Percentiles rank a stretch among this genome's conserved stretches.
These are phyloP conservation scores for Gleditsia sinensis DNA, from an alignment of 306 rosid species.

Conservation along the genomic window DNA sequence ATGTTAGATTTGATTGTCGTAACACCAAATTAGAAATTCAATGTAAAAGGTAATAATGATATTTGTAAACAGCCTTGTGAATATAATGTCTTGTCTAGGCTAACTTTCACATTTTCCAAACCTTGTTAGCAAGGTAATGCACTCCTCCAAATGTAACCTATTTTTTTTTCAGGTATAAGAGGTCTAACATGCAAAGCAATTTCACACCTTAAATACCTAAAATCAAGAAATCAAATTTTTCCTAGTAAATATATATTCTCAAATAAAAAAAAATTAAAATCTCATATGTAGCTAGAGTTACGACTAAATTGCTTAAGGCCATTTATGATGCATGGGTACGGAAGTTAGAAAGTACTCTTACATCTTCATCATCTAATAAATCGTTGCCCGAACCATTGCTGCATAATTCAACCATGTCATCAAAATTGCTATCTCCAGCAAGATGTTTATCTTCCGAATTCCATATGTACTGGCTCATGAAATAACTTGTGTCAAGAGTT, in stretches of 20 bases:
- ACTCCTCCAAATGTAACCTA: slow-evolving; percentile 11
- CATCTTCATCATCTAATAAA: slow-evolving; percentile 78
- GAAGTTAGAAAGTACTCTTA: slow-evolving; percentile 35
- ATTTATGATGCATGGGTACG: slow-evolving; percentile 20
- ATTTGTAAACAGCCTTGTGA: not conserved
- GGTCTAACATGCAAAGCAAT: not conserved
- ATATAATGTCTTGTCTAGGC: not conserved
- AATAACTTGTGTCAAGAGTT: slow-evolving; percentile 89
- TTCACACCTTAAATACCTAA: slow-evolving; percentile 11
- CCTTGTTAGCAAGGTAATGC: slow-evolving; percentile 5
- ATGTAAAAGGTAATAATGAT: not conserved
- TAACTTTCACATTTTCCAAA: not conserved
- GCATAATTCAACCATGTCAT: slow-evolving; percentile 77
- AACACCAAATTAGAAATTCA: slow-evolving; percentile 8
- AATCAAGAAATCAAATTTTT: not conserved
- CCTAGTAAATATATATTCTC: not conserved
- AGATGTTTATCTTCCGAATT: slow-evolving; percentile 86
- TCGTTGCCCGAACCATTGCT: slow-evolving; percentile 80
- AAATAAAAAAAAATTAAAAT: not conserved
- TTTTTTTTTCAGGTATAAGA: not conserved
- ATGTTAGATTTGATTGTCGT: not conserved
- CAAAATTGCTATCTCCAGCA: slow-evolving; percentile 83
- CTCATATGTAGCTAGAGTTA: not conserved
- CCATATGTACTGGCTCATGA: slow-evolving; percentile 98
- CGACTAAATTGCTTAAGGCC: slow-evolving; percentile 7